Evolutionary conservation across 768 basidiomycete species (phyloP).

Genomic region (Auriscalpium orientale): DNA sequence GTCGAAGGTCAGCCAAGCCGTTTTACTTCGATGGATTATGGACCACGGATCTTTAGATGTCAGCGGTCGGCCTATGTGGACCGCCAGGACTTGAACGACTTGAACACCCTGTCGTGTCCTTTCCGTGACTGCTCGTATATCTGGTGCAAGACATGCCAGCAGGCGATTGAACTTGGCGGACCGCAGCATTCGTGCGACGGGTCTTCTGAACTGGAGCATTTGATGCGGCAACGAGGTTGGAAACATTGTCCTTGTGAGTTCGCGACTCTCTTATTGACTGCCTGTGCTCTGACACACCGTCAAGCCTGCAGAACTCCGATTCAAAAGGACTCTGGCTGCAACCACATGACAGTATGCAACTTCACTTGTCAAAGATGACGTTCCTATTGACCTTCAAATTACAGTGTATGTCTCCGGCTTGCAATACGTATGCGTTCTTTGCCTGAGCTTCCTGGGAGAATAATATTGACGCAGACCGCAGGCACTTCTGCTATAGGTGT

Average conservation of each 20-base stretch:
- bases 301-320: conserved; percentile 32
- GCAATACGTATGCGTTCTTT: conserved; percentile 24
- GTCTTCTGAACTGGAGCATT: conserved; percentile 40
- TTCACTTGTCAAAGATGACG: background rate
- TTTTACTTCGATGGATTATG: background rate
- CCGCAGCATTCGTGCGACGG: conserved; percentile 54
- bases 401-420: conserved; percentile 27
- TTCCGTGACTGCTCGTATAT: conserved; percentile 36
- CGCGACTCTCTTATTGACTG: background rate
- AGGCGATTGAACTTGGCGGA: conserved; percentile 26
- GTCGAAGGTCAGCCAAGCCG: conserved; percentile 35
- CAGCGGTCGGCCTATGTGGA: conserved; percentile 41
- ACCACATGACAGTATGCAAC: conserved; percentile 29
- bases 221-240: conserved; percentile 54
- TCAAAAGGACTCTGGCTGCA: conserved; percentile 28
- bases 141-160: conserved; percentile 59
- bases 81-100: conserved; percentile 35
- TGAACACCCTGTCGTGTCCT: conserved; percentile 41
- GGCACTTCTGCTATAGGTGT: conserved; percentile 31
- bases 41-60: conserved; percentile 32
- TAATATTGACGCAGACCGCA: conserved; percentile 2
- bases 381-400: background rate
- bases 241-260: conserved; percentile 51
- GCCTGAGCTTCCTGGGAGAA: background rate
- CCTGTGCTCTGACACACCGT: background rate